Percentiles rank a stretch among this genome's conserved stretches.
Conservation (phyloP, 2,329 filamentous ascomycete species). For the Mollisiaceae sp. region DNA sequence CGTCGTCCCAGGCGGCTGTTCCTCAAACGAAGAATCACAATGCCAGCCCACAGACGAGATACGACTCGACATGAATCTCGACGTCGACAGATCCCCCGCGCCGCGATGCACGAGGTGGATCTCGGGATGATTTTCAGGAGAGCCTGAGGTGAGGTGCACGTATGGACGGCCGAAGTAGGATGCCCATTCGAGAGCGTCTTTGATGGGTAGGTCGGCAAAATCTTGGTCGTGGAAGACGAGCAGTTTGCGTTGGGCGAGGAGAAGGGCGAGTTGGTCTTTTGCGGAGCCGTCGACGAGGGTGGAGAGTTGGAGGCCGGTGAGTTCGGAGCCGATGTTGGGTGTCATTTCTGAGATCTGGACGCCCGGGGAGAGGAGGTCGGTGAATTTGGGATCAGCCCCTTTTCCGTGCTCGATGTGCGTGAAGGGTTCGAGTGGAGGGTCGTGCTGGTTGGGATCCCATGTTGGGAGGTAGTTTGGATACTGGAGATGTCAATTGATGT, state of each 20-base stretch:
- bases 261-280: background rate
- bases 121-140: slow-evolving; percentile 1
- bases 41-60: slow-evolving; percentile 7
- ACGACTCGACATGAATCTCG: background rate
- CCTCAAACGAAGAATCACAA: slow-evolving; percentile 9
- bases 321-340: background rate
- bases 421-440: slow-evolving; percentile 68
- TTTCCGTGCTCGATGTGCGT: slow-evolving; percentile 73
- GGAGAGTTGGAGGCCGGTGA: background rate
- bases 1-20: slow-evolving; percentile 7
- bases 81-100: background rate
- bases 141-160: background rate
- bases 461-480: slow-evolving; percentile 75
- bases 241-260: background rate
- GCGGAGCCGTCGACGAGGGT: background rate
- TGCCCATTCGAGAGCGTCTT: background rate
- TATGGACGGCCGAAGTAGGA: background rate
- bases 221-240: background rate
- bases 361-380: slow-evolving; percentile 61
- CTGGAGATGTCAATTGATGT: slow-evolving; percentile 34
- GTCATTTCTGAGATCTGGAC: background rate
- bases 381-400: slow-evolving; percentile 66
- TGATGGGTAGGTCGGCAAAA: background rate
- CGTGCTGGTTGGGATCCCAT: slow-evolving; percentile 67
- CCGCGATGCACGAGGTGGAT: slow-evolving; percentile 13